Evolutionary conservation across 2,329 filamentous ascomycete species (phyloP), one percentile per base, ranked within the genome.

Genomic region (Hypocrella siamensis): DNA sequence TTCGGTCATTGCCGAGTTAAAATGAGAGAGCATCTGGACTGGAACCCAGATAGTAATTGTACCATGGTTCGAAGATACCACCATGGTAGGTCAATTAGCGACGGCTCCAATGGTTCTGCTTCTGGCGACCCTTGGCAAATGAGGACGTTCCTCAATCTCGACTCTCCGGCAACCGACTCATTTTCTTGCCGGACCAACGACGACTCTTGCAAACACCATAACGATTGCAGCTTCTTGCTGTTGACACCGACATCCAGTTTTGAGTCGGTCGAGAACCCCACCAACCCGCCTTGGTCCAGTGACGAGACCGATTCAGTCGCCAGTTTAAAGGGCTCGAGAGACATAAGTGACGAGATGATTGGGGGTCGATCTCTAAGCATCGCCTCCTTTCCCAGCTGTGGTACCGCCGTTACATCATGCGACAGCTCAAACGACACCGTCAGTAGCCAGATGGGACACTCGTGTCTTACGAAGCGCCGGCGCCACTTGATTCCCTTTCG

Each of bases 371-470:
- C 31, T 29, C 25, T 19, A 22, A 35, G 27, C 28, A 26, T 30
- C 33, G 31, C 19, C 31, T 31, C 25, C 26, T 35, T 33, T n/a
- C 39, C 30, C 33, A 40, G 25, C 31, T 36, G 21, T 38, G 38
- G 18, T 33, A 40, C 31, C 32, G 40, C 33, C 38, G 41, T 31
- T 40, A 43, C 26, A 37, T 43, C 28, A 37, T 48, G 19, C 39
- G 39, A 33, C 37, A 42, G 19, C 35, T 48, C 33, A 38, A 36
- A 19, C 29, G 33, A 33, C 35, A 36, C 28, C 32, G 31, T 30
- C 24, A 33, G 11, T 28, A 36, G 31, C 35, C 35, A 25, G 21
- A 28, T 26, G 14, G 27, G 17, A 26, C 41, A 19, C 31, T 35
- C 31, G 25, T 34, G 8, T 29, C 37, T 31, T 34, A 33, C 21